A percentile compares a stretch with the other conserved stretches of the same genome.
phyloP scores from a whole-genome alignment of 345 rosid species.

The Physaria fendleri region DNA sequence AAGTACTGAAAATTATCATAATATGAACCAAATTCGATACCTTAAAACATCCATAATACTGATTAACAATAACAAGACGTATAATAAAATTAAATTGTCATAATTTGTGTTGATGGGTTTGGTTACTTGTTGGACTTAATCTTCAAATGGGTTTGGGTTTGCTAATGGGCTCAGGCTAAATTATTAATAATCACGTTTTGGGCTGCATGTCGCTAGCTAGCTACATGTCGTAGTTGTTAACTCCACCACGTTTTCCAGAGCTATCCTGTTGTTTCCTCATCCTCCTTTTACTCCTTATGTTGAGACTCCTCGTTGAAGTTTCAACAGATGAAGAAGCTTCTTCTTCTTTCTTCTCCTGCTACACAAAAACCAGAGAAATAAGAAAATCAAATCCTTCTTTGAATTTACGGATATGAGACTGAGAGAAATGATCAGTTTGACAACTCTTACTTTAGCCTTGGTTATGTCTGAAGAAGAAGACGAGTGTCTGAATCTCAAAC shows the following conservation, averaged over 20 bases:
- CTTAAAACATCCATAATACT: too few relatives aligned
- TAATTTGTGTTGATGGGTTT: too few relatives aligned
- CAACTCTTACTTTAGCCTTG: conserved; percentile 7
- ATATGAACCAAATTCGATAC: too few relatives aligned
- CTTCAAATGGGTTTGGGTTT: too few relatives aligned
- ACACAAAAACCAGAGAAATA: not conserved
- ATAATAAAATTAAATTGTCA: too few relatives aligned
- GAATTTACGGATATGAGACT: not conserved
- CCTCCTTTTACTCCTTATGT: not conserved
- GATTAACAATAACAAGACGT: too few relatives aligned
- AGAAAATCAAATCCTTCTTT: not conserved
- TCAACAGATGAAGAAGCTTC: conserved; percentile 6
- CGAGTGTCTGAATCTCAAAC: conserved; percentile 15
- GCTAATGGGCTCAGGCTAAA: too few relatives aligned
- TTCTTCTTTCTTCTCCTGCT: conserved; percentile 10
- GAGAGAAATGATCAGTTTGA: not conserved
- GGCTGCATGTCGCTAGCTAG: too few relatives aligned
- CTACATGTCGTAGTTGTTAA: conserved; percentile 24
- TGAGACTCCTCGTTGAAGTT: conserved; percentile 18
- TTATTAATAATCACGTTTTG: too few relatives aligned
- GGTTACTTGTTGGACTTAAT: too few relatives aligned
- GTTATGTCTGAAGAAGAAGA: conserved; percentile 17
- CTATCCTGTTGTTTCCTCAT: conserved; percentile 9
- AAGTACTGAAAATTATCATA: too few relatives aligned
- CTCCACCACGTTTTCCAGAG: conserved; percentile 24